Percentiles rank a stretch among this genome's conserved stretches.
Conservation (phyloP, 192 early-diverging fungal species). For the Phlyctochytrium bullatum region DNA sequence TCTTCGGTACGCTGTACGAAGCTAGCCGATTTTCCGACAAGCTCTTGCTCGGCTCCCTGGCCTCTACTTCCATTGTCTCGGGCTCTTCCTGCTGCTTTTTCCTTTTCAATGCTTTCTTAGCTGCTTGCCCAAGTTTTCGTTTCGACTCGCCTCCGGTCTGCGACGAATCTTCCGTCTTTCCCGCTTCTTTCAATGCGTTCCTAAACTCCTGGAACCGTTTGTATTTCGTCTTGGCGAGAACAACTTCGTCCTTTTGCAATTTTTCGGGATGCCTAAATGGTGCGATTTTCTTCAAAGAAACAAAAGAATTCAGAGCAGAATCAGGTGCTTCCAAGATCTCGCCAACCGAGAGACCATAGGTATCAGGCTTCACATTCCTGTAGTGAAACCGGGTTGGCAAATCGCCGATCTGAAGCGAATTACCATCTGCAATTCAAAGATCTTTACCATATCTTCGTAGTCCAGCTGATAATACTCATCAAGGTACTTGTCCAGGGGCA, state of each 20-base stretch:
- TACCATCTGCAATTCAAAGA: constrained; percentile 9
- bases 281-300: constrained; percentile 84
- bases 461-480: constrained; percentile 91
- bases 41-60: no score
- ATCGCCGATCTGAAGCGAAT: constrained; percentile 62
- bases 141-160: no score
- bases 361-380: constrained; percentile 71
- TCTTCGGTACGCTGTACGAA: no score
- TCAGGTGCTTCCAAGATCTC: constrained; percentile 94
- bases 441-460: constrained; percentile 81
- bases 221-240: constrained; percentile 33
- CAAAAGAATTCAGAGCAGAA: constrained; percentile 78
- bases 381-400: constrained; percentile 91
- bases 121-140: no score
- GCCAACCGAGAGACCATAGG: constrained; percentile 73
- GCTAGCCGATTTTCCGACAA: no score
- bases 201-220: constrained; percentile 45
- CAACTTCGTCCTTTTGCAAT: constrained; percentile 21
- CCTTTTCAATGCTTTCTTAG: no score
- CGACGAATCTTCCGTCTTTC: constrained; percentile 15
- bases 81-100: constrained; percentile 23
- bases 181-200: constrained; percentile 30
- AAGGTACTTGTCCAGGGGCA: constrained; percentile 64
- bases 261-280: constrained; percentile 55
- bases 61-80: constrained; percentile 13